Percentiles rank a stretch among this genome's conserved stretches.
Evolutionary conservation across 2,329 filamentous ascomycete genomes (phyloP).

Genomic region (Fusarium tupiense): DNA sequence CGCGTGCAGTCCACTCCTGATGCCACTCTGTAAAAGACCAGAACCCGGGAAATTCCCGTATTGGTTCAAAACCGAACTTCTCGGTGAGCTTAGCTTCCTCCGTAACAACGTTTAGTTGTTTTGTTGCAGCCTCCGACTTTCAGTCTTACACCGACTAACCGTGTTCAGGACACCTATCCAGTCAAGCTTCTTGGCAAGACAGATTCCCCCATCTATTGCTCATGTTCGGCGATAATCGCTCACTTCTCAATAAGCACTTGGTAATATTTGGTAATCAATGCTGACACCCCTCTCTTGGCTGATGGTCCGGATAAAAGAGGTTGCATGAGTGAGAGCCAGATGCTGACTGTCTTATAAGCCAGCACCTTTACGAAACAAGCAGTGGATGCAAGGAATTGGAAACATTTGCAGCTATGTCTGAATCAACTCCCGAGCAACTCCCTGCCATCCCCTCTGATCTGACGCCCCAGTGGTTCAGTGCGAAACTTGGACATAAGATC

Average conservation of each 20-base stretch:
- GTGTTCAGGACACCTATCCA: too few relatives aligned
- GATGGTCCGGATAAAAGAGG: neutral
- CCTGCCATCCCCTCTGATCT: conserved; percentile 35
- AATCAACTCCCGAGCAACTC: conserved; percentile 11
- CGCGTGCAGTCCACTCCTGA: neutral
- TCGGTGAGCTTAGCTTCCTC: neutral
- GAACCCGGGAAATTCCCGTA: neutral
- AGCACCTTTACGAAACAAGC: neutral
- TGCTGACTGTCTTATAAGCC: neutral
- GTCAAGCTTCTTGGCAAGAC: neutral
- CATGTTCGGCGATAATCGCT: neutral
- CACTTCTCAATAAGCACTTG: neutral
- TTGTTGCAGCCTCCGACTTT: neutral
- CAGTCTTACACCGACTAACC: neutral
- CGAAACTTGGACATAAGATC: conserved; percentile 33
- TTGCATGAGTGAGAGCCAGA: neutral
- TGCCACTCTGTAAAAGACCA: neutral
- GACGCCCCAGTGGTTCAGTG: conserved; percentile 39
- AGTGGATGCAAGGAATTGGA: neutral
- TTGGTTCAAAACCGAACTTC: neutral
- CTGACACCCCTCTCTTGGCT: neutral
- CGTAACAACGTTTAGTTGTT: neutral
- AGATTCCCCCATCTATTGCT: neutral
- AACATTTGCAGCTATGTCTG: conserved; percentile 1
- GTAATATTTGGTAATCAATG: conserved; percentile 9